phyloP scores from a whole-genome alignment of 345 rosid species.

The Aquilaria malaccensis region DNA sequence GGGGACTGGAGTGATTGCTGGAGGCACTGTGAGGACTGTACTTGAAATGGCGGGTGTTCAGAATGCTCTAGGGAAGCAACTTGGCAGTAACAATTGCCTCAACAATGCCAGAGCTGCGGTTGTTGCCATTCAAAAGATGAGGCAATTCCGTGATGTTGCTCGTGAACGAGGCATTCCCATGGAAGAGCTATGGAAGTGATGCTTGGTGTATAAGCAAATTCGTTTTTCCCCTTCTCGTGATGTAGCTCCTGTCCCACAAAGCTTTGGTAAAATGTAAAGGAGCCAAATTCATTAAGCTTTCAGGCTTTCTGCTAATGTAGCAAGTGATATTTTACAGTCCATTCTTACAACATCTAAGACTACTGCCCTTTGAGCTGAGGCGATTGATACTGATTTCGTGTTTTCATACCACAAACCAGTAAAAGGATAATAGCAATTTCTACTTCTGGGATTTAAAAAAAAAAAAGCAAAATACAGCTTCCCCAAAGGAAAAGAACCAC shows the following conservation, averaged over 20 bases:
- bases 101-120: slow-evolving; percentile 91
- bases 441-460: too few species aligned
- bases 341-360: too few species aligned
- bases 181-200: slow-evolving; percentile 86
- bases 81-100: slow-evolving; percentile 72
- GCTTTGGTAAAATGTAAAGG: slow-evolving; percentile 2
- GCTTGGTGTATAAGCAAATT: background rate
- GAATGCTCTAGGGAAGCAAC: slow-evolving; percentile 79
- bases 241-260: background rate
- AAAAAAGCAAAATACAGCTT: too few species aligned
- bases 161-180: slow-evolving; percentile 83
- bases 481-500: too few species aligned
- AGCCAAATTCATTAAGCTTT: background rate
- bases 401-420: too few species aligned
- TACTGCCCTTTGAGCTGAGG: too few species aligned
- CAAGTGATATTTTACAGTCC: too few species aligned
- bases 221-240: background rate
- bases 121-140: slow-evolving; percentile 76
- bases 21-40: slow-evolving; percentile 87
- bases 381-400: too few species aligned
- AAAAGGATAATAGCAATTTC: too few species aligned
- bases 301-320: background rate
- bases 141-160: slow-evolving; percentile 77
- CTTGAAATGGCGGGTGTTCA: slow-evolving; percentile 92
- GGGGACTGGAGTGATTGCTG: slow-evolving; percentile 92